Conservation (phyloP, 2,329 filamentous ascomycete genomes). For the Xylaria digitata region DNA sequence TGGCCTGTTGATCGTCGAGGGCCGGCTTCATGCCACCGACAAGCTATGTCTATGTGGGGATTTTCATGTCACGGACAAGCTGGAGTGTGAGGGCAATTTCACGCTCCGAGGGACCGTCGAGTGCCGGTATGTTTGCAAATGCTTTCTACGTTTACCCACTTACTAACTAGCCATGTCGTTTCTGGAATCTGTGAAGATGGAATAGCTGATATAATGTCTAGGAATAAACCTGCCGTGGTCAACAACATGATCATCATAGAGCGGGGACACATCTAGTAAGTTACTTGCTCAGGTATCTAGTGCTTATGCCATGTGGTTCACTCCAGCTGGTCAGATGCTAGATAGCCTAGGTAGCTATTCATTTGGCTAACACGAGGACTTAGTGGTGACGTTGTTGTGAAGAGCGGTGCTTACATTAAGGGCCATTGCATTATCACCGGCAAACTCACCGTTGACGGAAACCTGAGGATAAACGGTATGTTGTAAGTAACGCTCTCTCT, state of each 20-base stretch:
- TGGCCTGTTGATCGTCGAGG: slow-evolving; percentile 2
- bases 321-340: neutral
- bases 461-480: slow-evolving; percentile 8
- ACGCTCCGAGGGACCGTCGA: slow-evolving; percentile 19
- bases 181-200: neutral
- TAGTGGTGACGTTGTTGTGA: slow-evolving; percentile 28
- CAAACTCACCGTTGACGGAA: slow-evolving; percentile 18
- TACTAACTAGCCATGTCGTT: neutral
- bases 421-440: slow-evolving; percentile 20
- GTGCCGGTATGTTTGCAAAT: slow-evolving; percentile 14
- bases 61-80: neutral
- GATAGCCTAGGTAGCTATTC: neutral
- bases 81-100: slow-evolving; percentile 28
- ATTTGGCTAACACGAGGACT: slow-evolving; percentile 4
- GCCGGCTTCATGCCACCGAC: slow-evolving; percentile 19
- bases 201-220: neutral
- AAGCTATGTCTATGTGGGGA: slow-evolving; percentile 23
- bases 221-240: slow-evolving; percentile 6
- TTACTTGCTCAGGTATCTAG: neutral
- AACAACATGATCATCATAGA: slow-evolving; percentile 21
- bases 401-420: slow-evolving; percentile 10
- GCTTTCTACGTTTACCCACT: neutral
- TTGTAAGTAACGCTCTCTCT: slow-evolving; percentile 23
- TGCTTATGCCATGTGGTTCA: neutral
- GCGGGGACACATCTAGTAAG: slow-evolving; percentile 14